A percentile compares a stretch with the other conserved stretches of the same genome.
These are phyloP conservation scores for Euryodendron excelsum DNA, from an alignment of 148 eudicot species.

Conservation along the genomic window DNA sequence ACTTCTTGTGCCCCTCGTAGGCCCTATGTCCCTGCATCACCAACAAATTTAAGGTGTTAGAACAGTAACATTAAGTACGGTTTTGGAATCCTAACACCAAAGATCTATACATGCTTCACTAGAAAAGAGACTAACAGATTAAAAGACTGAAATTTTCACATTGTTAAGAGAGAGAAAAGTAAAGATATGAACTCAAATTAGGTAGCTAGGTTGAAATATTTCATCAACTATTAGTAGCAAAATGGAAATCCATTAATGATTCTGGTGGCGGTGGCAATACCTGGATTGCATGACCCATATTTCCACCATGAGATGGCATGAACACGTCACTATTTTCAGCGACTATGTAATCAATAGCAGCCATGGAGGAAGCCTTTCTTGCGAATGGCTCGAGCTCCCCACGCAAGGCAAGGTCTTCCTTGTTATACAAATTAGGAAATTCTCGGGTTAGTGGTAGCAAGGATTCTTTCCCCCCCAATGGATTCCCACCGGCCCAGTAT, in stretches of 20 bases:
- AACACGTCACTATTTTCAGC: slow-evolving; percentile 89
- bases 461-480: slow-evolving; percentile 82
- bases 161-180: neutral
- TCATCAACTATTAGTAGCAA: too few relatives aligned
- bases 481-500: slow-evolving; percentile 94
- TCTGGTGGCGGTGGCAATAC: slow-evolving; percentile 27
- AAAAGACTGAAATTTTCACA: neutral
- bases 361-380: slow-evolving; percentile 70
- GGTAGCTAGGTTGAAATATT: too few relatives aligned
- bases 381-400: slow-evolving; percentile 77
- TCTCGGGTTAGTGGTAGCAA: slow-evolving; percentile 63
- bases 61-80: neutral
- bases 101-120: neutral
- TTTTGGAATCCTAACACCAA: neutral
- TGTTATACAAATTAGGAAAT: slow-evolving; percentile 77
- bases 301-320: slow-evolving; percentile 97
- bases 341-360: slow-evolving; percentile 89
- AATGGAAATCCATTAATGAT: neutral
- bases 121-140: neutral
- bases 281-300: slow-evolving; percentile 96
- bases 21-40: slow-evolving; percentile 83
- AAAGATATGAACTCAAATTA: neutral
- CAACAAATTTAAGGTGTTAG: neutral
- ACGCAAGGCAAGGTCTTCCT: slow-evolving; percentile 78
- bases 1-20: slow-evolving; percentile 87